phyloP scores from a whole-genome alignment of 768 basidiomycete genomes.

The Dioszegia hungarica region DNA sequence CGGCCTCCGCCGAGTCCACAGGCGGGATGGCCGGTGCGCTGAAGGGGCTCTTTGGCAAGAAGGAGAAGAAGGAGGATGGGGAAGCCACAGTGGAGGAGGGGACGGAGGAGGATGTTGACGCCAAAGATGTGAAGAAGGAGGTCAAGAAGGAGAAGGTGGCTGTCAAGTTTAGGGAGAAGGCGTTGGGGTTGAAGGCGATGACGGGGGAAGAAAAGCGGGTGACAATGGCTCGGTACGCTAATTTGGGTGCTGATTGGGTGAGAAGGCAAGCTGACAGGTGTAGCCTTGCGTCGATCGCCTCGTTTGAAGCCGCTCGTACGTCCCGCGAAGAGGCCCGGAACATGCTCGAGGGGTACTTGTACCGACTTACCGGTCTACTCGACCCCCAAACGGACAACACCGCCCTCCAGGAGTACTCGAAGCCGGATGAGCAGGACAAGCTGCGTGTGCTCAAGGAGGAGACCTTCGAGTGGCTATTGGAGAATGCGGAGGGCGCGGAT shows the following conservation, averaged over 20 bases:
- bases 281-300: constrained; percentile 74
- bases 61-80: constrained; percentile 39
- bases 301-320: constrained; percentile 68
- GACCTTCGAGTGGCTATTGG: constrained; percentile 74
- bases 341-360: constrained; percentile 86
- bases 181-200: constrained; percentile 70
- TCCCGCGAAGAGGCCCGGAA: constrained; percentile 87
- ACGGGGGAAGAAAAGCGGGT: constrained; percentile 68
- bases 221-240: constrained; percentile 59
- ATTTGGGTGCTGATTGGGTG: no score
- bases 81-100: constrained; percentile 13
- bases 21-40: constrained; percentile 61
- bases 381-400: constrained; percentile 61
- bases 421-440: constrained; percentile 62
- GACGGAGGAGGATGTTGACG: constrained; percentile 22
- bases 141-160: constrained; percentile 57
- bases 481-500: constrained; percentile 75
- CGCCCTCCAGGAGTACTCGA: constrained; percentile 82
- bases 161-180: constrained; percentile 61
- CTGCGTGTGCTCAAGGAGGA: constrained; percentile 67
- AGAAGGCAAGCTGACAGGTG: neutral
- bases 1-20: constrained; percentile 55
- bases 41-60: constrained; percentile 75
- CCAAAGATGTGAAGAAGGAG: constrained; percentile 27
- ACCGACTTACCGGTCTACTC: constrained; percentile 77